Base-by-base conservation (phyloP, 352 stramenopile genomes). In the Phytophthora chlamydospora region DNA sequence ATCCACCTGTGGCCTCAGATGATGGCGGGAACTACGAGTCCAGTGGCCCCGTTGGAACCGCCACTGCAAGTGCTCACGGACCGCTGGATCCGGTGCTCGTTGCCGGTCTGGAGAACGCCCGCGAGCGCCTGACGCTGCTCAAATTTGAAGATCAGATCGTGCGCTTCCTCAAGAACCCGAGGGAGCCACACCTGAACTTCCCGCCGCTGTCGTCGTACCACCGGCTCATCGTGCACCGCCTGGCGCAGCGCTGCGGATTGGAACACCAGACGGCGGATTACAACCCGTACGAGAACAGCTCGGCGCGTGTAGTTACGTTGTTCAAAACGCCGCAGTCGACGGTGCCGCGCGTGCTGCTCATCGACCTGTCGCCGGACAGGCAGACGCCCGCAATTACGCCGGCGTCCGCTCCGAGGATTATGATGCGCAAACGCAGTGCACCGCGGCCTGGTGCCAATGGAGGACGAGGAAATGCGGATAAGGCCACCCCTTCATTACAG, bases 231-330 rank as follows among this genome's bases (percentile, higher is more conserved):
- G 67, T 98, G 7, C 95, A 98, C 75, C 89, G 95, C 1, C 78
- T 98, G 29, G 94, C 90, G 0, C 91, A 98, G 63, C 85, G 95
- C n/a, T 98, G 96, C 69, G 67, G 70, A 10, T 81, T 98, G 46
- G 78, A 95, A 35, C 83, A 97, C 55, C 91, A 98, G 64, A 95
- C 84, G 0, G 79, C 76, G 1, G 87, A 95, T 10, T 87, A 87
- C 40, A 85, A 80, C 32, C 62, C 76, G 29, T 89, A 87, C 39
- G 87, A 94, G 42, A 72, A 78, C 58, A 90, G 85, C 58, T 76
- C 84, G 7, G 70, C 79, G 34, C 80, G 87, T 0, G 84, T 93
- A 0, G 96, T 98, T 57, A 97, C 91, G 35, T 68, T 98, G 1
- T 88, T 96, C 44, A 97, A 96, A 64, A 96, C 83, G 0, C 29